Percentiles rank a stretch among this genome's conserved stretches.
phyloP scores from a whole-genome alignment of 805 yeast species.

The Candida insectorum region DNA sequence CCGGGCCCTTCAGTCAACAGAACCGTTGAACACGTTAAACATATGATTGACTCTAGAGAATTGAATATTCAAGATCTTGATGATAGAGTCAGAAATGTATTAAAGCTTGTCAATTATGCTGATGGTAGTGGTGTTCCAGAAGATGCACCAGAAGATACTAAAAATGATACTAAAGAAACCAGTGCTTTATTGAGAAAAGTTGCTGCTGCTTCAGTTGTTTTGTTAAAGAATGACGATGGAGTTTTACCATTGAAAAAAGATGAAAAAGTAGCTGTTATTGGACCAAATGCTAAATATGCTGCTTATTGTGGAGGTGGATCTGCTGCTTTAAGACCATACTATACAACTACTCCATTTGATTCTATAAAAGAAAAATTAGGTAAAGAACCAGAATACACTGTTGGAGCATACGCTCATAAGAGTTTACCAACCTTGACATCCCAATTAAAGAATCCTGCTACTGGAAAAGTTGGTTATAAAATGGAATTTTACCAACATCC shows the following conservation, averaged over 20 bases:
- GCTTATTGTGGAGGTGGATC: conserved; percentile 35
- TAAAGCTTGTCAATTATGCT: conserved; percentile 44
- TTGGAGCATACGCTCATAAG: conserved; percentile 30
- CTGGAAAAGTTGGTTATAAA: conserved; percentile 22
- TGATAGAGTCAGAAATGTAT: conserved; percentile 46
- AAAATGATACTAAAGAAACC: conserved; percentile 47
- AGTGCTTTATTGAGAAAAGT: conserved; percentile 37
- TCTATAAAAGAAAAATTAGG: conserved; percentile 17
- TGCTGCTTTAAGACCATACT: conserved; percentile 26
- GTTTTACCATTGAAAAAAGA: conserved; percentile 29
- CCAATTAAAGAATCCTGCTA: conserved; percentile 16
- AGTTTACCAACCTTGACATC: conserved; percentile 26
- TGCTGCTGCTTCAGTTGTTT: conserved; percentile 40
- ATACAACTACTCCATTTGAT: conserved; percentile 26
- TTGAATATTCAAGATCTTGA: conserved; percentile 40
- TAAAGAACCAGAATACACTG: conserved; percentile 20
- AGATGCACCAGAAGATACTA: conserved; percentile 27
- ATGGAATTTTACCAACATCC: conserved; percentile 21
- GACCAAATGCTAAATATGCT: conserved; percentile 29
- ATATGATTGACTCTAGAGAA: conserved; percentile 40
- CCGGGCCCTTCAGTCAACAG: conserved; percentile 59
- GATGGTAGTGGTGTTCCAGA: conserved; percentile 37
- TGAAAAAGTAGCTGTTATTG: conserved; percentile 28
- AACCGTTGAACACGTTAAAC: conserved; percentile 37
- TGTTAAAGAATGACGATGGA: conserved; percentile 24